These are phyloP conservation scores for Brassica rapa DNA, from an alignment of 345 rosid genomes.

Conservation along the genomic window DNA sequence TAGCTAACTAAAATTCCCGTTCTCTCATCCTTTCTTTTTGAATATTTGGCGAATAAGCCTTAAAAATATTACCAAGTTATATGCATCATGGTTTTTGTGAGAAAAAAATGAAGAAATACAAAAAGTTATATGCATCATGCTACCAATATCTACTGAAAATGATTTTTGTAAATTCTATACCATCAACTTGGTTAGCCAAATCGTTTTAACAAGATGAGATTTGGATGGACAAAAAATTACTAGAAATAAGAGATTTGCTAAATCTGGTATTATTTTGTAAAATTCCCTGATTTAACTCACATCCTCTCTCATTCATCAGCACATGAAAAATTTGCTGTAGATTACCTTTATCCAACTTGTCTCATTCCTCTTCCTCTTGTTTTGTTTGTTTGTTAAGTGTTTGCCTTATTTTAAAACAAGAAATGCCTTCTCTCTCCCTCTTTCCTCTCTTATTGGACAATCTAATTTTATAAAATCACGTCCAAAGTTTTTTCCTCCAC, in stretches of 20 bases:
- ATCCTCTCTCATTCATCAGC: constrained; percentile 34
- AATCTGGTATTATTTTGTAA: constrained; percentile 14
- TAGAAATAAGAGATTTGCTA: constrained; percentile 32
- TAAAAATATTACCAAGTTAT: no score
- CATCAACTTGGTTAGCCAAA: background rate
- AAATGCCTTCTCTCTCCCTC: constrained; percentile 42
- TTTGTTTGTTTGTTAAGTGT: background rate
- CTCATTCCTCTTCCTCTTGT: constrained; percentile 5
- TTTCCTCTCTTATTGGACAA: constrained; percentile 50
- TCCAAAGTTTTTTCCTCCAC: constrained; percentile 23
- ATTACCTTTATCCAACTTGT: constrained; percentile 35
- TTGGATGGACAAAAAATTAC: constrained; percentile 28
- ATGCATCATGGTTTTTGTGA: background rate
- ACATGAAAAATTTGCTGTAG: constrained; percentile 39
- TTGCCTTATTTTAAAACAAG: constrained; percentile 40
- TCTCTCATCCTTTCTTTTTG: no score
- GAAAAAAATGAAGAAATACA: background rate
- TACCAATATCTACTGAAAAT: constrained; percentile 11
- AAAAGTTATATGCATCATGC: background rate
- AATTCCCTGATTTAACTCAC: constrained; percentile 36
- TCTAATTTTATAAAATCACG: constrained; percentile 38
- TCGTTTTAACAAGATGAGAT: constrained; percentile 23
- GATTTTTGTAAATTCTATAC: background rate
- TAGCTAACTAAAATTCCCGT: no score
- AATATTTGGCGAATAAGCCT: no score